Percentiles rank a stretch among this genome's conserved stretches.
phyloP scores from a whole-genome alignment of 2,329 filamentous ascomycete species.

The Calycina marina region DNA sequence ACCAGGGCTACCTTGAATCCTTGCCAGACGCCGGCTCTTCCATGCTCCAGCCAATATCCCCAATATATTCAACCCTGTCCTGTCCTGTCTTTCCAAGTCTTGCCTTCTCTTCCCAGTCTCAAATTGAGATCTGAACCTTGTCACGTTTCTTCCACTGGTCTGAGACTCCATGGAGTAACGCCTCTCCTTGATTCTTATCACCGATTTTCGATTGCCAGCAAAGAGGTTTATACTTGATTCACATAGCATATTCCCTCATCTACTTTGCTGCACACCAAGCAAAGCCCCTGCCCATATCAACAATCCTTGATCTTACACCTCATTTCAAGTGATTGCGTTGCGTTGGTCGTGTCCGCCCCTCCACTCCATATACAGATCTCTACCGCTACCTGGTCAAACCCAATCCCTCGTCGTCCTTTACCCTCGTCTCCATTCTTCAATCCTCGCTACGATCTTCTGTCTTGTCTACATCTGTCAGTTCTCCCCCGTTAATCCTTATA shows the following conservation, averaged over 20 bases:
- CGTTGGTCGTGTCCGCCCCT: slow-evolving; percentile 3
- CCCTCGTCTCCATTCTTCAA: slow-evolving; percentile 5
- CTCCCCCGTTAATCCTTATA: slow-evolving; percentile 14
- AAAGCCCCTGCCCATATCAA: no score
- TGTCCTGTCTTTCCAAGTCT: slow-evolving; percentile 1
- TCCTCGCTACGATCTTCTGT: slow-evolving; percentile 21
- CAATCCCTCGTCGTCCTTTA: slow-evolving; percentile 9
- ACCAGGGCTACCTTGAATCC: no score
- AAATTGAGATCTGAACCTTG: neutral
- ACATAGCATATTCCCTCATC: no score
- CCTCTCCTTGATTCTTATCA: neutral
- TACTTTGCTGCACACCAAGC: no score
- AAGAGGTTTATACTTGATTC: no score
- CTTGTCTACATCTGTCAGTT: slow-evolving; percentile 10
- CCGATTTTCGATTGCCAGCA: no score
- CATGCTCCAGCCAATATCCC: no score
- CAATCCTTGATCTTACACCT: no score
- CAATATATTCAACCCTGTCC: neutral
- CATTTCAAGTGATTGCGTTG: no score
- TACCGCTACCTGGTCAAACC: slow-evolving; percentile 2
- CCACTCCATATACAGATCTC: slow-evolving; percentile 4
- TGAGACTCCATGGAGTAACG: neutral
- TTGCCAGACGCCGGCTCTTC: no score
- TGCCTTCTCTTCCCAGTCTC: slow-evolving; percentile 2
- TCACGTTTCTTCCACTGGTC: slow-evolving; percentile 3